These are phyloP conservation scores for Ilyonectria robusta DNA, from an alignment of 2,329 filamentous ascomycete species.

Conservation along the genomic window DNA sequence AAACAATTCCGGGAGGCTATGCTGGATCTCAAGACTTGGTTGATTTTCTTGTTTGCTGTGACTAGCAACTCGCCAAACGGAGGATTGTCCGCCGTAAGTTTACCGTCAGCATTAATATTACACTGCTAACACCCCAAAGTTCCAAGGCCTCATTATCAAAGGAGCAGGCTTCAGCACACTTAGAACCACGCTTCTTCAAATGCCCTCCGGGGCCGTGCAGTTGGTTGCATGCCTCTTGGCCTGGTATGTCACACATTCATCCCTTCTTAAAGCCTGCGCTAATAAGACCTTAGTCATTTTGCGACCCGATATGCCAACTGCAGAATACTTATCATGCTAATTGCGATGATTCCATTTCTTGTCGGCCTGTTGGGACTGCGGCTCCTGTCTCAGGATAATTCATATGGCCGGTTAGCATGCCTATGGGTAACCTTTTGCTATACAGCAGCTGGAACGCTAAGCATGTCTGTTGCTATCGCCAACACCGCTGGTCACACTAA, in stretches of 20 bases:
- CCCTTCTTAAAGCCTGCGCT: background rate
- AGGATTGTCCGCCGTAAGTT: slow-evolving; percentile 50
- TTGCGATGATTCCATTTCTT: slow-evolving; percentile 26
- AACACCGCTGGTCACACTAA: slow-evolving; percentile 55
- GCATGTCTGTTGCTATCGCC: slow-evolving; percentile 43
- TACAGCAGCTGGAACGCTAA: slow-evolving; percentile 44
- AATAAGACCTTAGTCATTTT: slow-evolving; percentile 20
- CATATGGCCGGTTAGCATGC: slow-evolving; percentile 42
- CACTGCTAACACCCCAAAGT: slow-evolving; percentile 36
- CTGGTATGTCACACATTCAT: slow-evolving; percentile 26
- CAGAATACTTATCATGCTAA: slow-evolving; percentile 32
- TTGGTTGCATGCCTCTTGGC: slow-evolving; percentile 31
- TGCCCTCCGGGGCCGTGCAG: slow-evolving; percentile 37
- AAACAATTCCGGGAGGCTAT: slow-evolving; percentile 63
- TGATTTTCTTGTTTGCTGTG: slow-evolving; percentile 68
- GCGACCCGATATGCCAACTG: slow-evolving; percentile 31
- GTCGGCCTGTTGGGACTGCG: slow-evolving; percentile 31
- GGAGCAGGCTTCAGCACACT: slow-evolving; percentile 41
- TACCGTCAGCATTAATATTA: accelerated
- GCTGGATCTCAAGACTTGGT: slow-evolving; percentile 71
- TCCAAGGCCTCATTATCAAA: slow-evolving; percentile 44
- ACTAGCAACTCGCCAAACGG: slow-evolving; percentile 70
- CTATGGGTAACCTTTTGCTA: slow-evolving; percentile 48
- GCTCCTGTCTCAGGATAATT: slow-evolving; percentile 25
- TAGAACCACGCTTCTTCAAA: slow-evolving; percentile 31